Percentiles rank a stretch among this genome's conserved stretches.
Evolutionary conservation across 2,329 filamentous ascomycete genomes (phyloP).

Genomic region (Xylaria sp.): DNA sequence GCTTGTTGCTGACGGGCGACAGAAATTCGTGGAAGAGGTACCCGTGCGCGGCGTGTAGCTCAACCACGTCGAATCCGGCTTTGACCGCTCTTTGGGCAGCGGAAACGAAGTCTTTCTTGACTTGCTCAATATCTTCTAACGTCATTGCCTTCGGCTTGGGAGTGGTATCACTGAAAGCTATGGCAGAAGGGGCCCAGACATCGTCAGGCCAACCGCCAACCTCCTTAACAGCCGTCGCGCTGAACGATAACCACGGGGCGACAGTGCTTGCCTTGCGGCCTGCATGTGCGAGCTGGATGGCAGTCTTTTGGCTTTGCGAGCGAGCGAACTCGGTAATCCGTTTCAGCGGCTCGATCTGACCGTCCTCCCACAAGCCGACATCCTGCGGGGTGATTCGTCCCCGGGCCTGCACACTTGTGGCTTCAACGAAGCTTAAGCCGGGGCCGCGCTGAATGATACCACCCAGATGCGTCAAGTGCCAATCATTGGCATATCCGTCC

Average conservation of each 20-base stretch:
- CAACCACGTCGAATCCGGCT: conserved; percentile 72
- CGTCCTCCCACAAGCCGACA: conserved; percentile 76
- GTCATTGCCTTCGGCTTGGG: conserved; percentile 69
- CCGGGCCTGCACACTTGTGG: conserved; percentile 72
- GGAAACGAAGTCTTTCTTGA: conserved; percentile 52
- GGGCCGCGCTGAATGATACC: conserved; percentile 73
- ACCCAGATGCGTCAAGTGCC: conserved; percentile 79
- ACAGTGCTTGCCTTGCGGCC: conserved; percentile 58
- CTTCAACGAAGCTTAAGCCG: conserved; percentile 75
- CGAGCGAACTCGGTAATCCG: conserved; percentile 57
- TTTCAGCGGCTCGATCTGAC: conserved; percentile 66
- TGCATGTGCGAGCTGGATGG: conserved; percentile 76
- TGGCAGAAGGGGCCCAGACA: conserved; percentile 64
- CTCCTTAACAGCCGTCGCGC: conserved; percentile 45
- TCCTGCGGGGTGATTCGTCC: conserved; percentile 80
- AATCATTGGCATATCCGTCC: conserved; percentile 72
- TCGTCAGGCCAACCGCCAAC: conserved; percentile 54
- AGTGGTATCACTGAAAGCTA: conserved; percentile 67
- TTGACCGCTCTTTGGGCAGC: conserved; percentile 51
- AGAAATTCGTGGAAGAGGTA: conserved; percentile 79
- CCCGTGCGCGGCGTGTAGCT: conserved; percentile 82
- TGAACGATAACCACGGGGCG: conserved; percentile 50
- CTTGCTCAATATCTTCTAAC: conserved; percentile 50
- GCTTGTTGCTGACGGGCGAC: conserved; percentile 74
- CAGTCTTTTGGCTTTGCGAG: conserved; percentile 70